phyloP scores from a whole-genome alignment of 192 early-diverging fungal species.

The Pecoramyces ruminantium region DNA sequence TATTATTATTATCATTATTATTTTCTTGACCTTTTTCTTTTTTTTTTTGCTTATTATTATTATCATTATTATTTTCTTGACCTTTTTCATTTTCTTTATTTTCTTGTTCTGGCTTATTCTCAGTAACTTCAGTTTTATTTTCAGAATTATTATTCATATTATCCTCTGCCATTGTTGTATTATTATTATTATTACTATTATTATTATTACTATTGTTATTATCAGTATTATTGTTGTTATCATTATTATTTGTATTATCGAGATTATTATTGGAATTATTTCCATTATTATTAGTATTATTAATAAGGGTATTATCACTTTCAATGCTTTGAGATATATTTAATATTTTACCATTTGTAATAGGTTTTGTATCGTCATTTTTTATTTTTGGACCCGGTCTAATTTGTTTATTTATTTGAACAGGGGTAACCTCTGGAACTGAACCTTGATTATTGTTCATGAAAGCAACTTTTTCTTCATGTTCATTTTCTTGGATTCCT shows the following conservation, averaged over 20 bases:
- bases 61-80: not conserved
- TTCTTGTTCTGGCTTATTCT: slow-evolving; percentile 7
- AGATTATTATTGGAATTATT: too few species aligned
- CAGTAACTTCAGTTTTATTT: too few species aligned
- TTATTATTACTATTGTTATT: too few species aligned
- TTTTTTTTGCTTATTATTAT: not conserved
- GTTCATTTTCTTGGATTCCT: not conserved
- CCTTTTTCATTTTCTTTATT: not conserved
- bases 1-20: not conserved
- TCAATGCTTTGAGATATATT: not conserved
- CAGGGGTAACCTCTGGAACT: not conserved
- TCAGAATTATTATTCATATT: too few species aligned
- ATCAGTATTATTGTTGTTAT: too few species aligned
- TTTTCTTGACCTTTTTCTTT: not conserved
- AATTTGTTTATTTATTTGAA: not conserved
- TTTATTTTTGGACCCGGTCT: not conserved
- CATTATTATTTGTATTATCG: too few species aligned
- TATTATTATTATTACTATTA: slow-evolving; percentile 5
- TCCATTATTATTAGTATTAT: too few species aligned
- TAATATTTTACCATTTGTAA: not conserved
- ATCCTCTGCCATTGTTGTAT: slow-evolving; percentile 12
- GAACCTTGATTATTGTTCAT: not conserved
- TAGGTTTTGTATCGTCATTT: not conserved
- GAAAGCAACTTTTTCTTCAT: not conserved
- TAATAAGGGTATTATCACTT: not conserved